Conservation (phyloP, 345 rosid genomes). For the Euphorbia peplus region DNA sequence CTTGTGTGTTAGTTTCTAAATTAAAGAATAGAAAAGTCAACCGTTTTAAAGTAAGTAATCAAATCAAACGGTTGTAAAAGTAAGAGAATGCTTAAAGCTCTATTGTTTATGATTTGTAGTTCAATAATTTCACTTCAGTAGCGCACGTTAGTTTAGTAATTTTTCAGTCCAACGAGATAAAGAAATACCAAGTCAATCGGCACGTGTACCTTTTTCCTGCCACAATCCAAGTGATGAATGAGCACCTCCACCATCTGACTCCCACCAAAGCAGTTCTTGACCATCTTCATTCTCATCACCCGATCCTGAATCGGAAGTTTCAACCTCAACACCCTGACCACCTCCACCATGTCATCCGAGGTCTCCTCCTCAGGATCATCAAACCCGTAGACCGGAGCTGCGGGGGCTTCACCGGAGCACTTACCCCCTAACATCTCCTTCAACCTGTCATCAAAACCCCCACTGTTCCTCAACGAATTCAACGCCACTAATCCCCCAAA, state of each 20-base stretch:
- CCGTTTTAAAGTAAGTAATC: background rate
- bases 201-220: constrained; percentile 62
- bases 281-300: constrained; percentile 80
- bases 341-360: constrained; percentile 46
- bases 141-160: too few relatives aligned
- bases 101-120: too few relatives aligned
- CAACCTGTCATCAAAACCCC: constrained; percentile 51
- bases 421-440: constrained; percentile 47
- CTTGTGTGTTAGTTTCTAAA: too few relatives aligned
- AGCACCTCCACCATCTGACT: constrained; percentile 68
- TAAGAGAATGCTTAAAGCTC: background rate
- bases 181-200: too few relatives aligned
- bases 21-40: background rate
- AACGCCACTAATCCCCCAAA: constrained; percentile 78
- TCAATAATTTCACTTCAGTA: too few relatives aligned
- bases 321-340: constrained; percentile 58
- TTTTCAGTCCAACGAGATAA: too few relatives aligned
- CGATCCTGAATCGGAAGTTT: constrained; percentile 78
- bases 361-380: constrained; percentile 43
- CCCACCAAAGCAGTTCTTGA: constrained; percentile 83
- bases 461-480: constrained; percentile 75
- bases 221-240: constrained; percentile 60
- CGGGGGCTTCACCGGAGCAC: constrained; percentile 61
- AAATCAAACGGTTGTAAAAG: background rate
- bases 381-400: constrained; percentile 54